phyloP scores from a whole-genome alignment of 2,329 filamentous ascomycete species.

The Diaporthe sp. region DNA sequence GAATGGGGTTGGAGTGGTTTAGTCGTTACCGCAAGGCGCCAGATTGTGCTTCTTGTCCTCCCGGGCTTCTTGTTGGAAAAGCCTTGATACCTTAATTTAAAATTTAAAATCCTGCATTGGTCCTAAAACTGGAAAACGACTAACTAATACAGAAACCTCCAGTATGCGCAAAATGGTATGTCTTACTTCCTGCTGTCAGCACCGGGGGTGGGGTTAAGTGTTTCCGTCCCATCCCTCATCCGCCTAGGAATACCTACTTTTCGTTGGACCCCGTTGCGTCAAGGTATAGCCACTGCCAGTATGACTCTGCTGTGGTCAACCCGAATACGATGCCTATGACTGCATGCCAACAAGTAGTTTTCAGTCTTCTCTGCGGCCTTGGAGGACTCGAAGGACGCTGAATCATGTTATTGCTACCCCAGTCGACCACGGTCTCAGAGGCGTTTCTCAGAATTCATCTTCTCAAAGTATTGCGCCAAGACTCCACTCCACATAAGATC shows the following conservation, averaged over 20 bases:
- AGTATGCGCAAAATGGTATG: not conserved
- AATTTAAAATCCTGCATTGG: not conserved
- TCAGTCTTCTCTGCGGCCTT: too few relatives aligned
- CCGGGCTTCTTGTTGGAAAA: not conserved
- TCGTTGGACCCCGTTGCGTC: not conserved
- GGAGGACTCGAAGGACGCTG: too few relatives aligned
- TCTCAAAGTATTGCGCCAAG: too few relatives aligned
- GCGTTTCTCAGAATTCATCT: too few relatives aligned
- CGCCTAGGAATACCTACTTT: not conserved
- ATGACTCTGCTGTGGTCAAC: not conserved
- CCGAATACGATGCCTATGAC: too few relatives aligned
- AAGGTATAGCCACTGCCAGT: not conserved
- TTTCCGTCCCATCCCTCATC: not conserved
- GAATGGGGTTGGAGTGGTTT: not conserved
- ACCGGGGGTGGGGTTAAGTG: not conserved
- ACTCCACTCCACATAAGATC: not conserved
- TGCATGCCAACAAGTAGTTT: too few relatives aligned
- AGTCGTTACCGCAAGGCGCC: not conserved
- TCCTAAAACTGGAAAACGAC: too few relatives aligned
- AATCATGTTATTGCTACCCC: too few relatives aligned
- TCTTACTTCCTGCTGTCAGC: not conserved
- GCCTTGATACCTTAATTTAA: not conserved
- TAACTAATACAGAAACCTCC: too few relatives aligned
- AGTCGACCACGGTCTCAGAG: too few relatives aligned
- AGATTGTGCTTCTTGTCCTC: constrained; percentile 16